Conservation (phyloP, 495 filamentous ascomycete genomes). For the Hypoxylon fragiforme region DNA sequence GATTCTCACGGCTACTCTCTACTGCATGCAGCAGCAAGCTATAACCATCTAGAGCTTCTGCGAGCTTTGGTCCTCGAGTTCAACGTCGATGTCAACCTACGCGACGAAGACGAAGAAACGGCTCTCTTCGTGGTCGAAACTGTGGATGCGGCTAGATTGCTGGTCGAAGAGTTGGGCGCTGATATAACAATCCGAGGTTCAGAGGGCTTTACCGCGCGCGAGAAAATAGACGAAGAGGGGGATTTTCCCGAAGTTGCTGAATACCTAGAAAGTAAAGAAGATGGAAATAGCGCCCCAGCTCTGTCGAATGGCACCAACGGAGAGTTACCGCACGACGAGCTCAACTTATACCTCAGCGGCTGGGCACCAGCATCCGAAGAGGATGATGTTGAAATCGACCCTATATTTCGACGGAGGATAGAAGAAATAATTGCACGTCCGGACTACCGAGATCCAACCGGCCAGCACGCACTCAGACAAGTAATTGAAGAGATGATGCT, state of each 20-base stretch:
- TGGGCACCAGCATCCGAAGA: slow-evolving; percentile 65
- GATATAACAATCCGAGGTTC: slow-evolving; percentile 63
- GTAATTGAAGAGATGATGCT: too few species aligned
- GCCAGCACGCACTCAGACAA: slow-evolving; percentile 69
- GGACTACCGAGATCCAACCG: slow-evolving; percentile 71
- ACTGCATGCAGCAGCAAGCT: slow-evolving; percentile 88
- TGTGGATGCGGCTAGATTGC: slow-evolving; percentile 69
- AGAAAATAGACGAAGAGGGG: slow-evolving; percentile 70
- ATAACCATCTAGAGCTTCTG: slow-evolving; percentile 81
- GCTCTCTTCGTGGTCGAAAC: slow-evolving; percentile 84
- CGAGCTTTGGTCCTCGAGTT: slow-evolving; percentile 76
- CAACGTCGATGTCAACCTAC: slow-evolving; percentile 74
- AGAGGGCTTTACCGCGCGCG: slow-evolving; percentile 69
- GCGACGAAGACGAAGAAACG: slow-evolving; percentile 88
- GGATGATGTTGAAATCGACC: slow-evolving; percentile 60
- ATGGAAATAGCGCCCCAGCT: slow-evolving; percentile 36
- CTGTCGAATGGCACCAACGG: slow-evolving; percentile 36
- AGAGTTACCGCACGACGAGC: slow-evolving; percentile 58
- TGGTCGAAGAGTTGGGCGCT: slow-evolving; percentile 80
- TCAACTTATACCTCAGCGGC: slow-evolving; percentile 68
- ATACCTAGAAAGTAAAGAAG: slow-evolving; percentile 62
- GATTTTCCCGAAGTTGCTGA: slow-evolving; percentile 69
- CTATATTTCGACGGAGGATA: slow-evolving; percentile 72
- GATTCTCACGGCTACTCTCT: slow-evolving; percentile 89
- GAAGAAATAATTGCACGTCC: slow-evolving; percentile 73